These are phyloP conservation scores for Teratosphaeria zuluensis DNA, from an alignment of 2,329 filamentous ascomycete genomes.

Conservation along the genomic window DNA sequence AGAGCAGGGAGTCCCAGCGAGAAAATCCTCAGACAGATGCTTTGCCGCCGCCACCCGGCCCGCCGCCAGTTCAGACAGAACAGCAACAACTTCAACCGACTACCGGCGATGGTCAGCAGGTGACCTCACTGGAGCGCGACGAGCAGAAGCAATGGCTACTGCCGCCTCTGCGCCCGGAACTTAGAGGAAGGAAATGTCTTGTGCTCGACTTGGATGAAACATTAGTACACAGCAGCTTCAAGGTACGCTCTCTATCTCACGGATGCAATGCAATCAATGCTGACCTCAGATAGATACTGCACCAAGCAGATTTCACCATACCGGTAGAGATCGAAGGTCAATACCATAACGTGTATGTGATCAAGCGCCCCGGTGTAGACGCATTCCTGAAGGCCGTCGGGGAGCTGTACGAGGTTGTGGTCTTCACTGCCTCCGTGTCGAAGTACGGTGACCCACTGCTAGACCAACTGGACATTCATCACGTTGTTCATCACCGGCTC, in stretches of 20 bases:
- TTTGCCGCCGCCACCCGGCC: constrained; percentile 47
- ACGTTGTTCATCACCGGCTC: constrained; percentile 87
- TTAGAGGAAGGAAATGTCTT: constrained; percentile 83
- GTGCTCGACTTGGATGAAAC: constrained; percentile 96
- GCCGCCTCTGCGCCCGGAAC: constrained; percentile 68
- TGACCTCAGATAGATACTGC: constrained; percentile 59
- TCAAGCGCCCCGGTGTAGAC: constrained; percentile 96
- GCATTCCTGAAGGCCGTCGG: constrained; percentile 98
- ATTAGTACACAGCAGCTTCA: constrained; percentile 96
- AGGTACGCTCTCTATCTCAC: constrained; percentile 47
- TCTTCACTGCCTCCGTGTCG: constrained; percentile 96
- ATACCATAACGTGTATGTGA: constrained; percentile 98
- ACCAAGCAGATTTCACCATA: constrained; percentile 98
- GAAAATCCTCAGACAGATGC: constrained; percentile 23
- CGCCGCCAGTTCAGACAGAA: constrained; percentile 20
- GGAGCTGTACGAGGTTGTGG: constrained; percentile 95
- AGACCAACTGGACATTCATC: constrained; percentile 94
- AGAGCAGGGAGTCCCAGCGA: constrained; percentile 17
- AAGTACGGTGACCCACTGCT: constrained; percentile 97
- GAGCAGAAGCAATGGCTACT: constrained; percentile 61
- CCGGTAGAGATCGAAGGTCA: constrained; percentile 98
- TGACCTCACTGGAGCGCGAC: constrained; percentile 28
- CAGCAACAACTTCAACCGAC: constrained; percentile 4
- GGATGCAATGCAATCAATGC: background rate
- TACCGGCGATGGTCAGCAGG: constrained; percentile 16